Conservation (phyloP, 2,329 filamentous ascomycete species). For the Camptophora hylomeconis region DNA sequence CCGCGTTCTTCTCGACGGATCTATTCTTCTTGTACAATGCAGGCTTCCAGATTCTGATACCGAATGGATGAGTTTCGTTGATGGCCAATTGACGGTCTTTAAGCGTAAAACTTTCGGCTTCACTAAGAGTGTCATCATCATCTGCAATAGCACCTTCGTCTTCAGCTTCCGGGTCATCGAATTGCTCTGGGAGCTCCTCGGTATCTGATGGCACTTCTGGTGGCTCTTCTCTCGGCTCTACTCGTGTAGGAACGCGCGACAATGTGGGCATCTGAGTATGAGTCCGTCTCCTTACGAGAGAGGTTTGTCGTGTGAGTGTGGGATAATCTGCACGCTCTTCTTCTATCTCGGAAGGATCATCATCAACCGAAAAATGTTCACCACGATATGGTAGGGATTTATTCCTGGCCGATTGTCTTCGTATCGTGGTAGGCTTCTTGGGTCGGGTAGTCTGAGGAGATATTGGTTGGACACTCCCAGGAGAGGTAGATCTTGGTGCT, state of each 20-base stretch:
- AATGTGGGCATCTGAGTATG: conserved; percentile 22
- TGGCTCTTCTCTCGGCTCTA: conserved; percentile 27
- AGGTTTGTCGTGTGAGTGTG: conserved; percentile 22
- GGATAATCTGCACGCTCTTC: conserved; percentile 42
- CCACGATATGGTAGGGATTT: conserved; percentile 62
- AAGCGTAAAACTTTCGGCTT: conserved; percentile 93
- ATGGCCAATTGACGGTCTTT: conserved; percentile 96
- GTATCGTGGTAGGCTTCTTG: conserved; percentile 59
- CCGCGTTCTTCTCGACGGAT: conserved; percentile 89
- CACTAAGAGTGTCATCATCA: conserved; percentile 64
- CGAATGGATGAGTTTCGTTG: conserved; percentile 96
- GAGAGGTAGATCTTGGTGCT: conserved; percentile 12
- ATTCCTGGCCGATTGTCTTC: conserved; percentile 58
- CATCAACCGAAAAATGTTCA: conserved; percentile 81
- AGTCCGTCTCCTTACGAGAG: conserved; percentile 28
- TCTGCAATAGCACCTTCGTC: conserved; percentile 42
- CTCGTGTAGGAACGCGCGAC: conserved; percentile 24
- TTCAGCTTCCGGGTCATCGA: conserved; percentile 21
- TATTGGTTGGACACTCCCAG: conserved; percentile 35
- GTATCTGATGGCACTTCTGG: conserved; percentile 12
- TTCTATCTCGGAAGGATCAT: conserved; percentile 69
- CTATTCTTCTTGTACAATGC: conserved; percentile 95
- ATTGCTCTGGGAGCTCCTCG: conserved; percentile 15
- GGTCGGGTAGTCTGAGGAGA: conserved; percentile 29
- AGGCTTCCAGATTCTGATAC: conserved; percentile 97